Evolutionary conservation across 176 grass and related monocot species (phyloP).

Genomic region (Microstegium vimineum): DNA sequence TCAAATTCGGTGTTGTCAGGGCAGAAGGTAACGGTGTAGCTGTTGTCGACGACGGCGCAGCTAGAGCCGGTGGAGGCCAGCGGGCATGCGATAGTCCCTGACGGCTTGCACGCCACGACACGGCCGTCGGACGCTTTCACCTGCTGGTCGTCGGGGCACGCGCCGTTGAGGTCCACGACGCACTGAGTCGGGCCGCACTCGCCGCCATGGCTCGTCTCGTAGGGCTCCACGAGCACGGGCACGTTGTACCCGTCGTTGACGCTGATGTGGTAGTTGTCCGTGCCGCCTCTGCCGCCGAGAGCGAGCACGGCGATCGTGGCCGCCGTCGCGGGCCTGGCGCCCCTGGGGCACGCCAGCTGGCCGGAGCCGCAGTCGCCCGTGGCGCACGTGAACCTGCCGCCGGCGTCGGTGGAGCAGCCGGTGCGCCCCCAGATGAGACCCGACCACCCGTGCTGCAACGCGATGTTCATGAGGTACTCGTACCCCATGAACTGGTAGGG

Average conservation of each 20-base stretch:
- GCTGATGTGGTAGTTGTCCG: not conserved
- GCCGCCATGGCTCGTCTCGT: not conserved
- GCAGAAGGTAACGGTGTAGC: not conserved
- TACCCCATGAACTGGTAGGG: not conserved
- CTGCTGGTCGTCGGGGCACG: not conserved
- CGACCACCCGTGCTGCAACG: not conserved
- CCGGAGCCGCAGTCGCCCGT: constrained; percentile 80
- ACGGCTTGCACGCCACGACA: not conserved
- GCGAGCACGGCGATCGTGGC: not conserved
- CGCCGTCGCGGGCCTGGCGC: not conserved
- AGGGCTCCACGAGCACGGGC: not conserved
- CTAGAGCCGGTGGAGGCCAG: not conserved
- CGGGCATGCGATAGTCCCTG: not conserved
- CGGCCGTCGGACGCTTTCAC: not conserved
- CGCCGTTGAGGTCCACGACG: not conserved
- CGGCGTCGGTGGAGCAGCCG: not conserved
- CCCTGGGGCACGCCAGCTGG: not conserved
- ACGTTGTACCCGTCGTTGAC: not conserved
- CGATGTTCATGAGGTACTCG: not conserved
- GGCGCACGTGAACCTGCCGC: constrained; percentile 60
- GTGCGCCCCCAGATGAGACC: not conserved
- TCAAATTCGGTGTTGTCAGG: not conserved
- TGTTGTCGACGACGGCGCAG: not conserved
- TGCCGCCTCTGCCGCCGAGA: not conserved
- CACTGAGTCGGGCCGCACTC: not conserved